Evolutionary conservation across 1,284 basidiomycete species (phyloP), one percentile per base, ranked within the genome.

Genomic region (Coniophora puteana): DNA sequence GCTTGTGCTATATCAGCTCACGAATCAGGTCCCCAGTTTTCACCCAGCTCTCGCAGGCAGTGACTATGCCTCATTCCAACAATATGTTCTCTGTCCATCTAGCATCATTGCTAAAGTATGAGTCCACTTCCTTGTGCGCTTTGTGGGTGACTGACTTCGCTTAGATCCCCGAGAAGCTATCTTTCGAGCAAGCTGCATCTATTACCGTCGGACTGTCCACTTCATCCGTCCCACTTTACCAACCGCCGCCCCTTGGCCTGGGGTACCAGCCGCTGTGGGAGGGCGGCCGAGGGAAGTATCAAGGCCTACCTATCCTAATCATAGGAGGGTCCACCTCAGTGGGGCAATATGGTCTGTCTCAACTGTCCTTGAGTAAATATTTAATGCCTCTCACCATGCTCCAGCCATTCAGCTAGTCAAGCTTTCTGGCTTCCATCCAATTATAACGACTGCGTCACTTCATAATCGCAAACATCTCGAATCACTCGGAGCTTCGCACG

Each of bases 291-390:
- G 36, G 43, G 21, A 29, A 45, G 4, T 58, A 55, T 32, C 38
- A 48, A 18, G 48, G 52, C 20, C 50, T 58, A 38, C 51, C 65
- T 4, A 43, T 58, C 16, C 37, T 70, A 14, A 51, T 69, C n/a
- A 41, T 68, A 17, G 65, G 63, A 13, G 68, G 68, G 4, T 50
- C 62, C 6, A 49, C 53, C 8, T 59, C 58, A 12, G 59, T 68
- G 14, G 68, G 68, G 4, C 55, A 64, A 50, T 67, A 53, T 26
- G n/a, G n/a, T n/a, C n/a, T n/a, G n/a, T n/a, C n/a, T n/a, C n/a
- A n/a, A n/a, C n/a, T n/a, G n/a, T n/a, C n/a, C n/a, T n/a, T n/a
- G n/a, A n/a, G n/a, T n/a, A n/a, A n/a, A n/a, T n/a, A n/a, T n/a
- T n/a, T n/a, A n/a, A n/a, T n/a, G n/a, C n/a, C n/a, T n/a, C n/a